Percentiles rank a stretch among this genome's conserved stretches.
These are phyloP conservation scores for Phlebiopsis flavidoalba DNA, from an alignment of 768 basidiomycete genomes.

Conservation along the genomic window DNA sequence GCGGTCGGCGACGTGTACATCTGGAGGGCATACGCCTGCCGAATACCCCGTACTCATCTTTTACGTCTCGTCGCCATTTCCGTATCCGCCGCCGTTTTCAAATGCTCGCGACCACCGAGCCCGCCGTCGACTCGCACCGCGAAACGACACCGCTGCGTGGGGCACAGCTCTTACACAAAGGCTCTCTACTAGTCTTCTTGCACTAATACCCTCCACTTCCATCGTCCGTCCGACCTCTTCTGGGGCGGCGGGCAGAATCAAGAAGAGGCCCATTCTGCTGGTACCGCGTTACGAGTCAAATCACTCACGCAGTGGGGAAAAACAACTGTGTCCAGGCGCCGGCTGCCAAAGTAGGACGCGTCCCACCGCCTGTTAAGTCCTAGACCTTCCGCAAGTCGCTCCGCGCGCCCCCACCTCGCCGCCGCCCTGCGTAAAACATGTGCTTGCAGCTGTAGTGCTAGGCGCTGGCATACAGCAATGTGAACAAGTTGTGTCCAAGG, in stretches of 20 bases:
- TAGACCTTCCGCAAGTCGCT: slow-evolving; percentile 24
- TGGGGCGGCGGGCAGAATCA: slow-evolving; percentile 34
- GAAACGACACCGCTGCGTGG: slow-evolving; percentile 46
- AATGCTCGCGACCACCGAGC: slow-evolving; percentile 13
- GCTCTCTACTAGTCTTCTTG: slow-evolving; percentile 85
- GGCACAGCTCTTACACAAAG: slow-evolving; percentile 78
- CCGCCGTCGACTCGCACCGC: slow-evolving; percentile 35
- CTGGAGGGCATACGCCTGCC: slow-evolving; percentile 14
- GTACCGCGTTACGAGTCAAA: slow-evolving; percentile 68
- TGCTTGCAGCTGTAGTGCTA: too few species aligned
- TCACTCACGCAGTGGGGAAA: too few species aligned
- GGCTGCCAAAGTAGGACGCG: slow-evolving; percentile 20
- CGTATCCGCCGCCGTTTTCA: slow-evolving; percentile 27
- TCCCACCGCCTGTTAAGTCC: too few species aligned
- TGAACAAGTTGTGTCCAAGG: slow-evolving; percentile 83
- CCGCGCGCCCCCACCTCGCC: slow-evolving; percentile 28
- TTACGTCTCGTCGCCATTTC: slow-evolving; percentile 31
- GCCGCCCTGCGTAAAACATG: slow-evolving; percentile 31
- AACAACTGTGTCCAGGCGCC: too few species aligned
- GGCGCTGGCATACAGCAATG: slow-evolving; percentile 68
- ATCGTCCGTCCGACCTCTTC: slow-evolving; percentile 58
- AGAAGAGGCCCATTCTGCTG: slow-evolving; percentile 46
- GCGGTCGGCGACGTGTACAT: slow-evolving; percentile 7
- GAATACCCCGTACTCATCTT: slow-evolving; percentile 19
- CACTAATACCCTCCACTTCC: slow-evolving; percentile 68